These are phyloP conservation scores for Leccinellum rugosiceps DNA, from an alignment of 768 basidiomycete genomes.

Conservation along the genomic window DNA sequence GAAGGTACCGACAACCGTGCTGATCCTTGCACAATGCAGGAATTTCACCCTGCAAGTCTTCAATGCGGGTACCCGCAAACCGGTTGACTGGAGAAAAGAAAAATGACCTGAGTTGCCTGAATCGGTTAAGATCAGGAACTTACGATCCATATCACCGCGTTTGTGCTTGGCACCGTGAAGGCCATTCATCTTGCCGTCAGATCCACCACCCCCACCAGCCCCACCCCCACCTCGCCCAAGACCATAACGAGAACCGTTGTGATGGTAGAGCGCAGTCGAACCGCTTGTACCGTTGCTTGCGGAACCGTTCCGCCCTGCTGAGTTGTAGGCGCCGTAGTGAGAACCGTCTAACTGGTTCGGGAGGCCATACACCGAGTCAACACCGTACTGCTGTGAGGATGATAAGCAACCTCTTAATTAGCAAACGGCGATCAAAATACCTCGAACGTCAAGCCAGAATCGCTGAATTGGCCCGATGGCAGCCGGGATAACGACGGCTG, in stretches of 20 bases:
- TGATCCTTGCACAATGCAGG: constrained; percentile 96
- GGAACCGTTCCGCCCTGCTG: constrained; percentile 38
- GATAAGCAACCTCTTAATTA: constrained; percentile 7
- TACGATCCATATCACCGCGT: constrained; percentile 87
- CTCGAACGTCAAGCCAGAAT: constrained; percentile 50
- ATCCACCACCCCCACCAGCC: constrained; percentile 40
- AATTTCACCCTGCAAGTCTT: constrained; percentile 95
- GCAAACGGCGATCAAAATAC: constrained; percentile 36
- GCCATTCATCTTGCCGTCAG: constrained; percentile 85
- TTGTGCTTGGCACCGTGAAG: constrained; percentile 93
- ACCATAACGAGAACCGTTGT: constrained; percentile 75
- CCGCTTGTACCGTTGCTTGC: constrained; percentile 43
- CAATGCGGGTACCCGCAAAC: constrained; percentile 92
- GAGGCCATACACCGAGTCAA: constrained; percentile 51
- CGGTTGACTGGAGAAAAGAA: constrained; percentile 69
- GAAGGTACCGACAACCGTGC: constrained; percentile 96
- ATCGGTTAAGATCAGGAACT: constrained; percentile 44
- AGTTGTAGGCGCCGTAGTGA: constrained; percentile 54
- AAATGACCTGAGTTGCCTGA: background rate
- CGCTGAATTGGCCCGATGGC: constrained; percentile 56
- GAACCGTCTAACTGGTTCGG: constrained; percentile 48
- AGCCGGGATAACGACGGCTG: constrained; percentile 73
- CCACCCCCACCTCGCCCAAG: constrained; percentile 50
- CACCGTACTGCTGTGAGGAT: constrained; percentile 47
- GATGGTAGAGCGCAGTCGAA: constrained; percentile 77